Base-by-base conservation (phyloP, 202 grass and related monocot genomes). In the Dendrocalamus latiflorus region DNA sequence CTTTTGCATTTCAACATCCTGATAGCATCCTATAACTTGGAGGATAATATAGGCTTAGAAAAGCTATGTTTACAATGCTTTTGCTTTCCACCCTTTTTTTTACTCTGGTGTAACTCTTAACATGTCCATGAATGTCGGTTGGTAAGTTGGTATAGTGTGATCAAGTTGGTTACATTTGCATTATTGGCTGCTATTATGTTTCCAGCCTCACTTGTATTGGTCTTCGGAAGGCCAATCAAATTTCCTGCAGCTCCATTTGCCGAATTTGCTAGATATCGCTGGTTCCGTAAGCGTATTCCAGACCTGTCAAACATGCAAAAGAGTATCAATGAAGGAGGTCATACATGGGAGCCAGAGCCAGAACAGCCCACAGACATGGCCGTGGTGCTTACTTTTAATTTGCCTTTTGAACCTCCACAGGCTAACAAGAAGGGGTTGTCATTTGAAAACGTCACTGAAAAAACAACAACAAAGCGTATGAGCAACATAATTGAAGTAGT, bases 341-440 rank as follows among this genome's bases (percentile, higher is more conserved):
- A 48, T 62, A 20, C 13, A 74, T 26, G 4, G 21, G 1, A 28
- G 26, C 26, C 26, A 28, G 1, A 28, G 26, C 26, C 26, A 1
- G 26, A 28, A 28, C 50, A 63, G 25, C 14, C 18, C 13, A 30
- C 14, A 49, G 12, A 50, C 14, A 76, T 10, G 61, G 30, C 43
- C 34, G 12, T 72, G 57, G 9, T 62, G 63, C 86, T 78, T 88
- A 94, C 96, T 17, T 90, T 88, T 8, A 95, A 74, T 89, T 84
- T 91, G 44, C 96, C 96, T 82, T 99, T 99, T 49, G 87, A 91
- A 54, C 96, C 96, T 84, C 91, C 93, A 47, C 92, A 87, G 41
- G 93, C 93, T 78, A 99, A 78, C 78, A 87, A 80, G 78, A 94
- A 99, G 20, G 96, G 87, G 38, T 45, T 90, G 57, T 99, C 96